Percentiles rank a stretch among this genome's conserved stretches.
Evolutionary conservation across 306 rosid genomes (phyloP).

Genomic region (Astragalus glycyphyllos): DNA sequence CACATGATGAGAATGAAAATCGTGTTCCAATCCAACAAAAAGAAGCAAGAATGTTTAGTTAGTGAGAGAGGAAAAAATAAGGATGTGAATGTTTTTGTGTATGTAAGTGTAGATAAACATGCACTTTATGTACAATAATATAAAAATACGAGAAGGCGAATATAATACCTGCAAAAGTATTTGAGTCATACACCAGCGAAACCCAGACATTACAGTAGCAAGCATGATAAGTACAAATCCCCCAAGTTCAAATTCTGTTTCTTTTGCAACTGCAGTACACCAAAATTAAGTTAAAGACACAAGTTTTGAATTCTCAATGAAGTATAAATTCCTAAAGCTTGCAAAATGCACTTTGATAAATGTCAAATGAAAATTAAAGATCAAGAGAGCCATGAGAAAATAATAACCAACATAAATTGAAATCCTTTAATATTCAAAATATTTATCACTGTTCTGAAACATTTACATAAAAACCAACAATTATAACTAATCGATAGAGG

Average conservation of each 20-base stretch:
- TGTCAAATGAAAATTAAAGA: slow-evolving; percentile 20
- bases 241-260: slow-evolving; percentile 84
- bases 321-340: slow-evolving; percentile 20
- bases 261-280: slow-evolving; percentile 73
- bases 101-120: slow-evolving; percentile 2
- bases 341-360: slow-evolving; percentile 4
- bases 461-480: slow-evolving; percentile 8
- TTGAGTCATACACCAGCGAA: slow-evolving; percentile 98
- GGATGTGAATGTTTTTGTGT: neutral
- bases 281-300: slow-evolving; percentile 36
- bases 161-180: slow-evolving; percentile 86
- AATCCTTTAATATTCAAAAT: slow-evolving; percentile 1
- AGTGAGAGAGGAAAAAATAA: slow-evolving; percentile 19
- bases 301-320: slow-evolving; percentile 32
- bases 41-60: slow-evolving; percentile 38
- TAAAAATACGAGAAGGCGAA: slow-evolving; percentile 31
- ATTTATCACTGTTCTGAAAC: slow-evolving; percentile 27
- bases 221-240: slow-evolving; percentile 96
- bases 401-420: slow-evolving; percentile 20
- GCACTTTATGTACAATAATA: slow-evolving; percentile 19
- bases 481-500: slow-evolving; percentile 32
- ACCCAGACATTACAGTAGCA: slow-evolving; percentile 99
- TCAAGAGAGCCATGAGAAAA: slow-evolving; percentile 4
- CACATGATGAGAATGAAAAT: slow-evolving; percentile 46
- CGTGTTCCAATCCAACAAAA: slow-evolving; percentile 56